A percentile compares a stretch with the other conserved stretches of the same genome.
phyloP scores from a whole-genome alignment of 345 rosid genomes.

The Rhizophora apiculata region DNA sequence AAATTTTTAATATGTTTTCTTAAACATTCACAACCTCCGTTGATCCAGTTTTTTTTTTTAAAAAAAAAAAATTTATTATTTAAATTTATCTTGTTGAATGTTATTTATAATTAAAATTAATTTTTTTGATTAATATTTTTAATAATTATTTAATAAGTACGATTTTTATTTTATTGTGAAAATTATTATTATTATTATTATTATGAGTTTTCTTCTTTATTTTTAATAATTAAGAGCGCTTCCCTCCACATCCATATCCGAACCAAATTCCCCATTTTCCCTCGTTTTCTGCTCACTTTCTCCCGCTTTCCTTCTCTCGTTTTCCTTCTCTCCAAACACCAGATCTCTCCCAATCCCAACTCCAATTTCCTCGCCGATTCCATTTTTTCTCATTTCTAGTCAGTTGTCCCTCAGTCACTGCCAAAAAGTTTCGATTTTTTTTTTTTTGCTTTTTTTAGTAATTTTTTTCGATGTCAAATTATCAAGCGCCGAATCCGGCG shows the following conservation, averaged over 20 bases:
- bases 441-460: conserved; percentile 3
- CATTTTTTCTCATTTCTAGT: conserved; percentile 14
- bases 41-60: too few relatives aligned
- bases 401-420: conserved; percentile 9
- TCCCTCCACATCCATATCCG: conserved; percentile 97
- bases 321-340: conserved; percentile 10
- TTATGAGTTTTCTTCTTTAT: not conserved
- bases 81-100: too few relatives aligned
- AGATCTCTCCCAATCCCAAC: conserved; percentile 35
- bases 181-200: not conserved
- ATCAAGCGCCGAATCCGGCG: conserved; percentile 29
- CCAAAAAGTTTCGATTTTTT: conserved; percentile 9
- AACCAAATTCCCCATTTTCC: conserved; percentile 86
- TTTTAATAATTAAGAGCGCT: conserved; percentile 24
- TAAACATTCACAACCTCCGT: too few relatives aligned
- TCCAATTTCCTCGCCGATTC: conserved; percentile 11
- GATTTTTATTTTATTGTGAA: not conserved
- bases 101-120: too few relatives aligned
- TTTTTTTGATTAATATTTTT: too few relatives aligned
- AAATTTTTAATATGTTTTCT: too few relatives aligned
- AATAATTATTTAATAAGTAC: too few relatives aligned
- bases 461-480: conserved; percentile 44
- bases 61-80: too few relatives aligned
- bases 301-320: conserved; percentile 42
- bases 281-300: conserved; percentile 47